These are phyloP conservation scores for Clonostachys rhizophaga DNA, from an alignment of 2,329 filamentous ascomycete species.

Conservation along the genomic window DNA sequence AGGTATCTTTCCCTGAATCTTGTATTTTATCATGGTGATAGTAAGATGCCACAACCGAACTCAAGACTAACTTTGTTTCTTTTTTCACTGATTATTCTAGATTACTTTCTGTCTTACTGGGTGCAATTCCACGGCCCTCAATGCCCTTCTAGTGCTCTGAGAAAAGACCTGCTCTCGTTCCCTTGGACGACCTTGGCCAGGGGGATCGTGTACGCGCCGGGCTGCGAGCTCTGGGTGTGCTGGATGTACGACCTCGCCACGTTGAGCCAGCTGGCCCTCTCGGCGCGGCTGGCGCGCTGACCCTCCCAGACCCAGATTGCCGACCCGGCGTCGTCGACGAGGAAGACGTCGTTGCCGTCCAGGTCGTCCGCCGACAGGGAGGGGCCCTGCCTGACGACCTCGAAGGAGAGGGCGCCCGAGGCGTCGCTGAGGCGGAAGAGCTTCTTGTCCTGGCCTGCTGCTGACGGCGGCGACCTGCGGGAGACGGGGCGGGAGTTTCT, in stretches of 20 bases:
- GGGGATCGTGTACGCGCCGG: slow-evolving; percentile 36
- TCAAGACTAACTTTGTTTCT: too few relatives aligned
- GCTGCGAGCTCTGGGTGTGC: slow-evolving; percentile 26
- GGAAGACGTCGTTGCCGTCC: slow-evolving; percentile 56
- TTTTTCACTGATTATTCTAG: too few relatives aligned
- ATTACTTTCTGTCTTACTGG: background rate
- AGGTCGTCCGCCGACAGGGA: slow-evolving; percentile 41
- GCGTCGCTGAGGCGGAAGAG: slow-evolving; percentile 62
- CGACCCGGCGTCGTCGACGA: slow-evolving; percentile 53
- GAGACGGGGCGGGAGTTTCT: slow-evolving; percentile 31
- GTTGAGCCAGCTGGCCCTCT: slow-evolving; percentile 57
- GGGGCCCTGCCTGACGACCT: slow-evolving; percentile 50
- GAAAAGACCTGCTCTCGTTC: slow-evolving; percentile 47
- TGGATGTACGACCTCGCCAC: slow-evolving; percentile 52
- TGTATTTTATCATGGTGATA: too few relatives aligned
- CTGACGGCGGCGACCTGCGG: too few relatives aligned
- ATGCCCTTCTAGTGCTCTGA: slow-evolving; percentile 31
- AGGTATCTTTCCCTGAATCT: too few relatives aligned
- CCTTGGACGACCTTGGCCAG: slow-evolving; percentile 55
- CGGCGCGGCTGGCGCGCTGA: slow-evolving; percentile 46
- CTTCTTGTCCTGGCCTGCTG: slow-evolving; percentile 23
- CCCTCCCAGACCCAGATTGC: slow-evolving; percentile 66
- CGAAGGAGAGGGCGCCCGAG: slow-evolving; percentile 50
- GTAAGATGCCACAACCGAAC: too few relatives aligned
- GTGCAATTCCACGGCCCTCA: background rate